phyloP scores from a whole-genome alignment of 805 yeast genomes.

The Metschnikowia vanudenii region DNA sequence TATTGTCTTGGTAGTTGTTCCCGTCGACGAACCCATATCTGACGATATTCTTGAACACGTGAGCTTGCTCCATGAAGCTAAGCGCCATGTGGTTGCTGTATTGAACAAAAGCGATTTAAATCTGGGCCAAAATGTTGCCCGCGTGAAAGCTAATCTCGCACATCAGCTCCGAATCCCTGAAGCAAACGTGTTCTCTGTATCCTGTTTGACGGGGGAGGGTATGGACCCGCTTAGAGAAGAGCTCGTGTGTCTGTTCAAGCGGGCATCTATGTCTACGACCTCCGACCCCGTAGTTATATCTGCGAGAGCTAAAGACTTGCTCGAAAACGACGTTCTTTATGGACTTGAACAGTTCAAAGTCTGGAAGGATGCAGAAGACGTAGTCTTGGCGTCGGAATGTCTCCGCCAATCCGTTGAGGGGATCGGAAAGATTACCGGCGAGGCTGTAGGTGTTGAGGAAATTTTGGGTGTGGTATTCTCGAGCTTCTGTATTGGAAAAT shows the following conservation, averaged over 20 bases:
- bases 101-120: conserved; percentile 63
- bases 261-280: conserved; percentile 47
- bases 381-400: conserved; percentile 78
- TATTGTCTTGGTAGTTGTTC: conserved; percentile 62
- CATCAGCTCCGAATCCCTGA: conserved; percentile 15
- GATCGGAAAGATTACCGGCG: conserved; percentile 90
- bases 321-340: conserved; percentile 70
- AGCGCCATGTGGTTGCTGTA: conserved; percentile 41
- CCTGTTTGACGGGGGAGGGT: conserved; percentile 63
- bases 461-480: conserved; percentile 88
- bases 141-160: conserved; percentile 8
- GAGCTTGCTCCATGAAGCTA: conserved; percentile 24
- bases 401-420: conserved; percentile 75
- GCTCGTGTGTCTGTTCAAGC: conserved; percentile 48
- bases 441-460: conserved; percentile 84
- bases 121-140: conserved; percentile 17
- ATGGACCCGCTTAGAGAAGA: conserved; percentile 43
- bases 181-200: conserved; percentile 37
- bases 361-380: conserved; percentile 56
- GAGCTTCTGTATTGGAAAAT: conserved; percentile 92
- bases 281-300: conserved; percentile 73
- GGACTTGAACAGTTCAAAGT: conserved; percentile 66
- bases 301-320: conserved; percentile 68
- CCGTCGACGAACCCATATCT: conserved; percentile 34
- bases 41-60: conserved; percentile 42